Base-by-base conservation (phyloP, 108 stramenopile genomes). In the Conticribra guillardii region DNA sequence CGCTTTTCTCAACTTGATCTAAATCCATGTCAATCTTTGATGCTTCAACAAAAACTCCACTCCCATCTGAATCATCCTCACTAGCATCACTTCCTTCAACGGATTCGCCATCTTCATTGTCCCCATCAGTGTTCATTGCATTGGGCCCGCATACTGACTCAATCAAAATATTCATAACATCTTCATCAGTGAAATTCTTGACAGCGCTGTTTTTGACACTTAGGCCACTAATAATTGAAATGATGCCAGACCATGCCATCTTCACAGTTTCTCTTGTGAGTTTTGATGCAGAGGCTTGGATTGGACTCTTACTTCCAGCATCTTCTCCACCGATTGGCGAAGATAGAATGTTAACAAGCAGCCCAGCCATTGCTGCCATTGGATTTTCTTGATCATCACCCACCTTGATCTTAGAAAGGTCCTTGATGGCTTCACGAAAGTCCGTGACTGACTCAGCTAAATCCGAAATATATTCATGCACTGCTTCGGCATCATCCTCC, bases 221-320 rank as follows among this genome's bases (percentile, higher is more conserved):
- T 41, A 79, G 41, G 19, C 45, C 41, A n/a, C 34, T 60, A 11
- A 69, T 50, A 18, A 67, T 24, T 58, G 51, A 34, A 0, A 93
- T 54, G 23, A 78, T 79, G 54, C 89, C 86, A 33, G 79, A 69
- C 90, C 90, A 91, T 27, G 87, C 79, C 32, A 72, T 57, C 71
- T 84, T 88, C 4, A 89, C 81, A 16, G 85, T 79, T 27, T 94
- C 93, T 37, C 90, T 87, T 1, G 87, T 58, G 4, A 94, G 67
- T 45, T 89, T 89, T 54, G 89, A 79, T 19, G 89, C 86, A 54
- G 84, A 80, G 21, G 88, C 87, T 41, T 82, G 67, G 50, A 80
- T 74, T 21, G 76, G 45, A 55, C 65, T 79, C 34, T 53, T 67
- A 32, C 66, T 34, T 33, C 27, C 53, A 8, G 29, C n/a, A 51